phyloP scores from a whole-genome alignment of 2,329 filamentous ascomycete species.

The Coccinonectria pachysandricola region DNA sequence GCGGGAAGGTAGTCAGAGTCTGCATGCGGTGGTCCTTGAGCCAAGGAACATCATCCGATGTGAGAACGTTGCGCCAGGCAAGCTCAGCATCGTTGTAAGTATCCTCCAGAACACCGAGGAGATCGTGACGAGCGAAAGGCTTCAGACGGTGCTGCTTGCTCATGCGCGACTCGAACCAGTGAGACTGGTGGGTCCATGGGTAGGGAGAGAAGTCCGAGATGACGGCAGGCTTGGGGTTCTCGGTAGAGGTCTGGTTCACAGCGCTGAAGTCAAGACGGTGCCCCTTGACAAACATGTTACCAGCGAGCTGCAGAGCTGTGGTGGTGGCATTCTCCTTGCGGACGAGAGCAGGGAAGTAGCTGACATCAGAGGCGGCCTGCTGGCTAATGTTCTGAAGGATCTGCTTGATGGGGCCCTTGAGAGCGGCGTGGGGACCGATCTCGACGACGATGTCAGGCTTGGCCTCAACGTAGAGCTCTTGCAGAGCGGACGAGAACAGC shows the following conservation, averaged over 20 bases:
- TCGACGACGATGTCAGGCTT: conserved; percentile 28
- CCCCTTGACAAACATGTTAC: conserved; percentile 35
- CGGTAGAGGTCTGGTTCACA: conserved; percentile 30
- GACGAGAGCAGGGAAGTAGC: conserved; percentile 36
- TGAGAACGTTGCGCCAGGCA: conserved; percentile 38
- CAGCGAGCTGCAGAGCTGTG: conserved; percentile 33
- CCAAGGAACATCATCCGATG: conserved; percentile 43
- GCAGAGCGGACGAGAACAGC: conserved; percentile 26
- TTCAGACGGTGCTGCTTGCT: conserved; percentile 32
- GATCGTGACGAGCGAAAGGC: conserved; percentile 30
- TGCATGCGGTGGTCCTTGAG: conserved; percentile 49
- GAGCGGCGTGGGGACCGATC: conserved; percentile 38
- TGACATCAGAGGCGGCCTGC: conserved; percentile 28
- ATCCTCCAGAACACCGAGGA: conserved; percentile 35
- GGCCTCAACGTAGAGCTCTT: conserved; percentile 5
- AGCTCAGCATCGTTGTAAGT: conserved; percentile 35
- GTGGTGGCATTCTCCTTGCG: conserved; percentile 41
- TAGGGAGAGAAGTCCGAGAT: conserved; percentile 37
- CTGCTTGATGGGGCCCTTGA: conserved; percentile 40
- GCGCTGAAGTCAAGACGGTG: conserved; percentile 31
- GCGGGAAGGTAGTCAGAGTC: conserved; percentile 43
- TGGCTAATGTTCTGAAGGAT: conserved; percentile 35
- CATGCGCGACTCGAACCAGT: conserved; percentile 38
- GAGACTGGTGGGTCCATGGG: conserved; percentile 35
- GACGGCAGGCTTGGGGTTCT: conserved; percentile 13